Conservation (phyloP, 768 basidiomycete genomes). For the Pleurotus giganteus region DNA sequence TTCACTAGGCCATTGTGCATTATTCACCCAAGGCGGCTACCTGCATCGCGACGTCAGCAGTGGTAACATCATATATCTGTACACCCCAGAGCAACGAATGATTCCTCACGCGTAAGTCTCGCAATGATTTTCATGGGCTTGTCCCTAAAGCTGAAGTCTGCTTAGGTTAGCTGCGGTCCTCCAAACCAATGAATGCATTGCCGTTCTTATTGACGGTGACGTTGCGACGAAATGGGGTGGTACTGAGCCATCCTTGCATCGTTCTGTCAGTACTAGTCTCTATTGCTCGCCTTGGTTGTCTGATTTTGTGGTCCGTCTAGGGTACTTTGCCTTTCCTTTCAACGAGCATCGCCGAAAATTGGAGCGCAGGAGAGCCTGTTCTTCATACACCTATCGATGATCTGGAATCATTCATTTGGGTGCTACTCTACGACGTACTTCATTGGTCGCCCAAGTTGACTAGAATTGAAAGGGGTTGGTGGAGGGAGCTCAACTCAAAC, state of each 20-base stretch:
- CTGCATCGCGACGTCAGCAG: conserved; percentile 11
- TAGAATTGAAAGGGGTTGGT: background rate
- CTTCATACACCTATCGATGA: conserved; percentile 11
- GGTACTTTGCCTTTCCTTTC: conserved; percentile 11
- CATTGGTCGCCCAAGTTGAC: background rate
- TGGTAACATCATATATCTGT: conserved; percentile 10
- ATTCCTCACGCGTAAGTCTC: background rate
- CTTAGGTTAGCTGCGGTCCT: background rate
- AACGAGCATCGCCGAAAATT: background rate
- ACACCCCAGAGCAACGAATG: background rate
- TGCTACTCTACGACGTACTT: conserved; percentile 10
- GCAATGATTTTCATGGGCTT: background rate
- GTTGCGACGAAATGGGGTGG: conserved; percentile 6
- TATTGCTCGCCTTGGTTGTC: background rate
- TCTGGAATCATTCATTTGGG: conserved; percentile 12
- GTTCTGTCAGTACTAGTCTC: background rate
- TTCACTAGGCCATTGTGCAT: conserved; percentile 6
- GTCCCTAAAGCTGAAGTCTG: background rate
- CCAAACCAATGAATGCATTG: conserved; percentile 4
- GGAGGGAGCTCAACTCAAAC: background rate
- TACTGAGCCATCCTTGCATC: background rate
- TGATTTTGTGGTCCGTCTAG: background rate
- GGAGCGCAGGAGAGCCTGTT: background rate
- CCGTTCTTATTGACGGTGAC: conserved; percentile 11
- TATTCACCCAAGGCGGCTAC: background rate